Base-by-base conservation (phyloP, 208 protist species). In the Wallacemonas sp. region DNA sequence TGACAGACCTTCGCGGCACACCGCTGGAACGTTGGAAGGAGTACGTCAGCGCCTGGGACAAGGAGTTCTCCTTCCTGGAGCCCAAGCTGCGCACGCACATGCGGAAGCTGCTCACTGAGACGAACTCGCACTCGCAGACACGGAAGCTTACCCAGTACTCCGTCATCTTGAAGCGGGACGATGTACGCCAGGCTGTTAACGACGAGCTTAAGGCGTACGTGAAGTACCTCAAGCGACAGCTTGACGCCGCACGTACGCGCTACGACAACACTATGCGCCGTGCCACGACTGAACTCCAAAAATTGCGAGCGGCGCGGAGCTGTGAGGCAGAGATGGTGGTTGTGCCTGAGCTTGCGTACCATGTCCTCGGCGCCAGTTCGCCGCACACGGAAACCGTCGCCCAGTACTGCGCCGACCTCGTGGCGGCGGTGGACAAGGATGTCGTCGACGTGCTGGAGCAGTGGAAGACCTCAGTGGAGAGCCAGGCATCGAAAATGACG, bases 1-100 rank as follows among this genome's bases (percentile, higher is more conserved):
- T 91, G 42, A 81, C 78, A 12, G 85, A 96, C 71, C 34, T 84
- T 27, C 72, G 68, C 41, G 71, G 45, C 22, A 34, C 61, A 2
- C 68, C 83, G 1, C 44, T 70, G n/a, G 65, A 70, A 10, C 63
- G 65, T 30, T 96, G 91, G 89, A 63, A 72, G 37, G 54, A 58
- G 37, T 74, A 81, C 27, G 78, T 87, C n/a, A 70, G 59, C 6
- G 77, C 78, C 26, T 96, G 93, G 64, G 80, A 94, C 45, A 84
- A 85, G 64, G 84, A 96, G 57, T 85, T 94, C 66, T 83, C 78
- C 27, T 93, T 96, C 59, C 21, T 93, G 2, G 86, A 94, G 71
- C 80, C 82, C 33, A 76, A 73, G 29, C 68, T 96, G 39, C 79
- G 86, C 37, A 78, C 68, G 36, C 74, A 80, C 29, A 67, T 92